A percentile compares a stretch with the other conserved stretches of the same genome.
Evolutionary conservation across 371 early-diverging fungal species (phyloP).

Genomic region (Circinella minor): DNA sequence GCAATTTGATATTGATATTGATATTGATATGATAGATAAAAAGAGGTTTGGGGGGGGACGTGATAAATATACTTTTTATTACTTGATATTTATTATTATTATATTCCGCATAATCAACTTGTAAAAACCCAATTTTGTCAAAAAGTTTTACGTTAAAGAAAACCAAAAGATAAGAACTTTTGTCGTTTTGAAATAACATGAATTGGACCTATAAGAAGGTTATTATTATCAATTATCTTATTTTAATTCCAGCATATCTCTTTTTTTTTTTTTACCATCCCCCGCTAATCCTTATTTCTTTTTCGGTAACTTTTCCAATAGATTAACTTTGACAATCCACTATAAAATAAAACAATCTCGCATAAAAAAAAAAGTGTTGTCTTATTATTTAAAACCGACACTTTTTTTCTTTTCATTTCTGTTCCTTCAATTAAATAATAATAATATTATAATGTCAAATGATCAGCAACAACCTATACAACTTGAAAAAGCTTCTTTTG

Average conservation of each 20-base stretch:
- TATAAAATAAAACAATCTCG: too few species aligned
- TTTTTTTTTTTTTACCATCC: not conserved
- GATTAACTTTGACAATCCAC: not conserved
- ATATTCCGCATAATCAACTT: not conserved
- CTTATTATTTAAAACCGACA: too few species aligned
- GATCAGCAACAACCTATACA: not conserved
- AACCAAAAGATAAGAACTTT: too few species aligned
- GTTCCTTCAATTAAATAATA: not conserved
- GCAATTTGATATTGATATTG: not conserved
- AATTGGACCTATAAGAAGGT: not conserved
- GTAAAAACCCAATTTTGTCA: not conserved
- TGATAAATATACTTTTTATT: not conserved
- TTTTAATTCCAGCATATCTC: not conserved
- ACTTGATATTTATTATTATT: not conserved
- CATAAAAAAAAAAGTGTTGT: too few species aligned
- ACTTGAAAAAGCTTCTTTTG: constrained; percentile 1
- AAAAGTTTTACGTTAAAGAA: constrained; percentile 7
- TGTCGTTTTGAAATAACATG: not conserved
- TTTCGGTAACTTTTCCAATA: not conserved
- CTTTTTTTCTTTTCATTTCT: too few species aligned
- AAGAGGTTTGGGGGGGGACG: too few species aligned
- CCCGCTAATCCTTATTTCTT: too few species aligned
- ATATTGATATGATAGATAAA: too few species aligned
- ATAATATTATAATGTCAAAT: not conserved
- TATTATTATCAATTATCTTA: not conserved